Conservation (phyloP, 306 rosid genomes). For the Betula pendula region DNA sequence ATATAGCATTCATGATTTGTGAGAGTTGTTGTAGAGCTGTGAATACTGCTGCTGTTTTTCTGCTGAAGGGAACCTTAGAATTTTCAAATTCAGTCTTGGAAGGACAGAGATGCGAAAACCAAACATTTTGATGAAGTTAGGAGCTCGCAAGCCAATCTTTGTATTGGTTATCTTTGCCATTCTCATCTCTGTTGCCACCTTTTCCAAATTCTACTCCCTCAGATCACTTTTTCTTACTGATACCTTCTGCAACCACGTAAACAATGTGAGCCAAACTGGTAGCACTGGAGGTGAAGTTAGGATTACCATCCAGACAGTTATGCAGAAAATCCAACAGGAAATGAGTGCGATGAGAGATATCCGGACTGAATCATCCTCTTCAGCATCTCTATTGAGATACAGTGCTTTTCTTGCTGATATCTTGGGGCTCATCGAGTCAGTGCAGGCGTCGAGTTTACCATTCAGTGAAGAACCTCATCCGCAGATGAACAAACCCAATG, state of each 20-base stretch:
- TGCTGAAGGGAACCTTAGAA: conserved; percentile 23
- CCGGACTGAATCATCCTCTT: conserved; percentile 26
- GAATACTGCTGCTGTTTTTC: neutral
- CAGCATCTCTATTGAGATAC: conserved; percentile 24
- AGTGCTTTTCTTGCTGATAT: conserved; percentile 63
- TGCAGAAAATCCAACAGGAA: conserved; percentile 49
- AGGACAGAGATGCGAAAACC: conserved; percentile 41
- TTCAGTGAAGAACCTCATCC: conserved; percentile 5
- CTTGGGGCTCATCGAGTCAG: conserved; percentile 56
- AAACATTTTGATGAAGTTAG: conserved; percentile 35
- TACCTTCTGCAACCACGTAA: conserved; percentile 35
- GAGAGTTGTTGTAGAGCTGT: neutral
- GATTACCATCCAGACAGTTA: conserved; percentile 34
- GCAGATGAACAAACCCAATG: conserved; percentile 26
- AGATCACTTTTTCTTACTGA: conserved; percentile 46
- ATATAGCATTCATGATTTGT: neutral
- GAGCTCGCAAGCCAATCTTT: conserved; percentile 41
- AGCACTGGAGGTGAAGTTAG: conserved; percentile 20
- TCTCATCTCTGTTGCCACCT: conserved; percentile 44
- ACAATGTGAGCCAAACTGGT: conserved; percentile 22
- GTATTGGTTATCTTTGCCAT: conserved; percentile 42
- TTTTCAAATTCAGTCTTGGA: conserved; percentile 20
- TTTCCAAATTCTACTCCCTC: conserved; percentile 46
- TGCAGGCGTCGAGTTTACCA: conserved; percentile 27
- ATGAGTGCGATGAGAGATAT: conserved; percentile 38